These are phyloP conservation scores for Grosmannia serpens DNA, from an alignment of 2,329 filamentous ascomycete species.

Conservation along the genomic window DNA sequence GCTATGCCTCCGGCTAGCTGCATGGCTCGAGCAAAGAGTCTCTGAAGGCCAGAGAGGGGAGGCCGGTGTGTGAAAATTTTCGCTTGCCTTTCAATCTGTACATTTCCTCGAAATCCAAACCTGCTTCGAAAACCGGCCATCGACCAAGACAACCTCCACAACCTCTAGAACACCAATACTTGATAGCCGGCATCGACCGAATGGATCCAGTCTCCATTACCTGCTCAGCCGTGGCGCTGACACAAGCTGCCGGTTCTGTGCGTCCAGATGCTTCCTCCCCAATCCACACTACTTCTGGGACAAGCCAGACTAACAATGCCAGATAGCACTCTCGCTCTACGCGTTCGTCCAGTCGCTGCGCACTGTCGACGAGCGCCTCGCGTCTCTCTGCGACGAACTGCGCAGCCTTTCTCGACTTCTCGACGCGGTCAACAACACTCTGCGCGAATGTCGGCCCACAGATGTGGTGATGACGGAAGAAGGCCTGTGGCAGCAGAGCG, in stretches of 20 bases:
- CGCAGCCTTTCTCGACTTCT: neutral
- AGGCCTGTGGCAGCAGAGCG: neutral
- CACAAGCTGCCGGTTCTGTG: neutral
- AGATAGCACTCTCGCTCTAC: neutral
- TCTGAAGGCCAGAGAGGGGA: too few relatives aligned
- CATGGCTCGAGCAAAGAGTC: too few relatives aligned
- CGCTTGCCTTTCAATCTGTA: too few relatives aligned
- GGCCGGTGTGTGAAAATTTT: too few relatives aligned
- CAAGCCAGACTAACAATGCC: neutral
- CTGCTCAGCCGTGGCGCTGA: neutral
- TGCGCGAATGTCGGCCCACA: neutral
- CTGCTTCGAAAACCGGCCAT: neutral
- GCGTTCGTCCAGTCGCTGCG: neutral
- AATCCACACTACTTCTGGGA: neutral
- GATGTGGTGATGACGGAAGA: neutral
- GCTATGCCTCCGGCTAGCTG: too few relatives aligned
- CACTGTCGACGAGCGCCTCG: neutral
- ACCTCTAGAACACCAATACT: too few relatives aligned
- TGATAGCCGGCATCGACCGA: neutral
- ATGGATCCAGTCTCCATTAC: conserved; percentile 1
- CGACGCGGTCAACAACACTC: neutral
- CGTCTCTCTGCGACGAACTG: neutral
- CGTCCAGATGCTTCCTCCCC: neutral
- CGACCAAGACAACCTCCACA: neutral
- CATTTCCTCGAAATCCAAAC: too few relatives aligned